Base-by-base conservation (phyloP, 2,329 filamentous ascomycete genomes). In the Trichoderma oligosporum region DNA sequence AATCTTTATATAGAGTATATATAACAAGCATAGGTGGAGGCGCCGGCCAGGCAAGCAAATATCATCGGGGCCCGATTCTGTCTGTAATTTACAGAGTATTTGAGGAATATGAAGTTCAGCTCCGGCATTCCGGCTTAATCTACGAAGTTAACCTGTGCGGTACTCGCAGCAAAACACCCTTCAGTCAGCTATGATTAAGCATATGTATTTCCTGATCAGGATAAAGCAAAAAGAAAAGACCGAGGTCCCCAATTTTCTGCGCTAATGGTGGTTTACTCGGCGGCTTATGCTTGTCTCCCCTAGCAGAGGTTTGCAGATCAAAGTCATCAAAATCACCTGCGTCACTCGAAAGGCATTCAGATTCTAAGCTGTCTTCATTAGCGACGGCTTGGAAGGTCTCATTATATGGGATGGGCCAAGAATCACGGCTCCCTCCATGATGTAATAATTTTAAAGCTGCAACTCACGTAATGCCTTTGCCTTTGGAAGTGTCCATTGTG, bases 371-470 rank as follows among this genome's bases (percentile, higher is more conserved):
- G 5, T 16, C 14, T 6, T 11, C 24, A 4, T 7, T 16, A 1
- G 27, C n/a, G 6, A 31, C 2, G 33, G 31, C 45, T 16, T 45
- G 8, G 20, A 45, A 18, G 2, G 9, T 2, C 7, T 57, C 47
- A 4, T 52, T 14, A n/a, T n/a, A n/a, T n/a, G n/a, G 1, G 27
- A 29, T 14, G 18, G 9, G 16, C 47, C n/a, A 7, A 57, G 22
- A 7, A 44, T 18, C 55, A 57, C 46, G 5, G 31, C 31, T 29
- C 55, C 55, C 24, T 27, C n/a, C 1, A 57, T 3, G 33, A 57
- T 4, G 14, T 47, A 46, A 18, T 52, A 39, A 11, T 57, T 6
- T 7, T 31, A 52, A n/a, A 3, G 12, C 22, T 3, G 47, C 55
- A 24, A 4, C 2, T 12, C 45, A 18, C 2, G 4, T 36, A 7